Percentiles rank a stretch among this genome's conserved stretches.
These are phyloP conservation scores for Saccharomyces jurei DNA, from an alignment of 805 yeast species.

Conservation along the genomic window DNA sequence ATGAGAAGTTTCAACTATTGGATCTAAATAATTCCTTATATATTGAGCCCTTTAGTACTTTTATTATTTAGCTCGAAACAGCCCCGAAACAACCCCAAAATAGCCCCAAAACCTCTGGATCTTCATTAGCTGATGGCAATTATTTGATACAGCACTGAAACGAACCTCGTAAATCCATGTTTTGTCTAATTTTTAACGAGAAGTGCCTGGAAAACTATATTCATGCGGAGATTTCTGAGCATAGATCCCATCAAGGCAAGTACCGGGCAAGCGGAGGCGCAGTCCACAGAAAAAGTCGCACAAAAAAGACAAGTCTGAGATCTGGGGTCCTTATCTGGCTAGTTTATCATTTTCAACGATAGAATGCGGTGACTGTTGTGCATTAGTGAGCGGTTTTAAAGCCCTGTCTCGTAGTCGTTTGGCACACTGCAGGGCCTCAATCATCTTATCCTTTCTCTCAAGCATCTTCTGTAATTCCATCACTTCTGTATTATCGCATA, in stretches of 20 bases:
- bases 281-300: not conserved
- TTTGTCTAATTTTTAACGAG: not conserved
- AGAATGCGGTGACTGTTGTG: not conserved
- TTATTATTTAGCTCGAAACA: not conserved
- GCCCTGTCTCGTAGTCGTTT: conserved; percentile 45
- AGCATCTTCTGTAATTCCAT: conserved; percentile 52
- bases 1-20: not conserved
- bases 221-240: not conserved
- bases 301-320: not conserved
- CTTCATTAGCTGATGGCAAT: not conserved
- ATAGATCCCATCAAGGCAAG: not conserved
- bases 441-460: conserved; percentile 70
- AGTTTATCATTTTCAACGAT: not conserved
- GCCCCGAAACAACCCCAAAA: not conserved
- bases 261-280: not conserved
- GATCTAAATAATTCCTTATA: not conserved
- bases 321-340: not conserved
- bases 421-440: conserved; percentile 62
- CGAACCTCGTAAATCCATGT: not conserved
- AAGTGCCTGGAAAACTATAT: not conserved
- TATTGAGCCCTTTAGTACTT: not conserved
- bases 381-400: conserved; percentile 11
- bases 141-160: not conserved
- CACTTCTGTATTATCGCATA: conserved; percentile 27
- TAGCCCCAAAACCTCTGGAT: not conserved